These are phyloP conservation scores for Saposhnikovia divaricata DNA, from an alignment of 129 eudicot species.

Conservation along the genomic window DNA sequence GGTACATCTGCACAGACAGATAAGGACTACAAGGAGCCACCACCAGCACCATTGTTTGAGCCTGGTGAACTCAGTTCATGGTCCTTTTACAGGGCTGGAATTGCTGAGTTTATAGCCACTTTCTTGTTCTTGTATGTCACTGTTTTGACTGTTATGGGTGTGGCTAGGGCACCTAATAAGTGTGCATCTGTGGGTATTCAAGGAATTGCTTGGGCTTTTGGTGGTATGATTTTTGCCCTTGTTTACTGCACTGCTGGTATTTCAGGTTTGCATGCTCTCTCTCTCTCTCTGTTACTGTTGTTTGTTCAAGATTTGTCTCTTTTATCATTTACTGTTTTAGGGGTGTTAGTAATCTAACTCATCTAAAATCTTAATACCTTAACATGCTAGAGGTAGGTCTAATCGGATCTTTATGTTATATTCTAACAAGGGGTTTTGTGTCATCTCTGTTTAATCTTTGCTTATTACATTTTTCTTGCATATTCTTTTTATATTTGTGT, in stretches of 20 bases:
- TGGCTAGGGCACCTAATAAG: conserved; percentile 33
- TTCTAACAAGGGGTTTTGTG: no score
- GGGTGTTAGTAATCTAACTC: no score
- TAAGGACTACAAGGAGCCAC: conserved; percentile 81
- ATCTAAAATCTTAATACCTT: no score
- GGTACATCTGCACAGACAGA: conserved; percentile 87
- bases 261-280: neutral
- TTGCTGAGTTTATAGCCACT: conserved; percentile 93
- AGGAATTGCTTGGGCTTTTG: conserved; percentile 98
- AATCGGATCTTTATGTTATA: no score
- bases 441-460: neutral
- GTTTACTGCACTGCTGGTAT: conserved; percentile 44
- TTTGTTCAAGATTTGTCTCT: neutral
- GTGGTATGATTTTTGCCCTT: conserved; percentile 96
- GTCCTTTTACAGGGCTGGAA: conserved; percentile 93
- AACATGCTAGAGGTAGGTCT: no score
- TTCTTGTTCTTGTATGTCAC: conserved; percentile 48
- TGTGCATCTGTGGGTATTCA: conserved; percentile 83
- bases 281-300: neutral
- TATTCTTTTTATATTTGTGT: neutral
- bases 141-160: conserved; percentile 75
- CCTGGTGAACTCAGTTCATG: conserved; percentile 77
- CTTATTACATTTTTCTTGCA: neutral
- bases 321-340: neutral
- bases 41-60: conserved; percentile 64